A percentile compares a stretch with the other conserved stretches of the same genome.
Conservation (phyloP, 2,329 filamentous ascomycete genomes). For the Fusarium torulosum region DNA sequence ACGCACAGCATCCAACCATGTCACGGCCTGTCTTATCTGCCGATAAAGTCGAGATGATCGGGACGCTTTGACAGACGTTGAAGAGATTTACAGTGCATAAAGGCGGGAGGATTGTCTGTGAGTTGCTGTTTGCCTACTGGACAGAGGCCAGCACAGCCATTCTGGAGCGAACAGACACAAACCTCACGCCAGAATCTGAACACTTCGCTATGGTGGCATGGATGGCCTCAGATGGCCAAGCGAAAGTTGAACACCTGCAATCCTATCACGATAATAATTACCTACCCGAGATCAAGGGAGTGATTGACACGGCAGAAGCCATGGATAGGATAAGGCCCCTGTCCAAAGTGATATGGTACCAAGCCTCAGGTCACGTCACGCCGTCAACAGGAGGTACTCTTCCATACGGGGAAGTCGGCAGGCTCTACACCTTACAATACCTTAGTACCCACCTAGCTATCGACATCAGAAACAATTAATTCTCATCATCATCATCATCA, state of each 20-base stretch:
- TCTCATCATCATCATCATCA: slow-evolving; percentile 14
- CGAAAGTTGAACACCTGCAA: neutral
- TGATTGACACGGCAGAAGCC: slow-evolving; percentile 3
- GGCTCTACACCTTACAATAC: neutral
- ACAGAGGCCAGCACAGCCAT: slow-evolving; percentile 6
- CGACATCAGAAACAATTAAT: neutral
- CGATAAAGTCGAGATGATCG: slow-evolving; percentile 27
- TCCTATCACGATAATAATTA: neutral
- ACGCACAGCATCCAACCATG: slow-evolving; percentile 21
- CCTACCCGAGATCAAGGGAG: neutral
- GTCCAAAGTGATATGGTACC: neutral
- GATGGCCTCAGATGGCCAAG: slow-evolving; percentile 5
- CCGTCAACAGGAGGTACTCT: neutral
- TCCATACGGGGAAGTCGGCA: neutral
- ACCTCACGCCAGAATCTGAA: neutral
- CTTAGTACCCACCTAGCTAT: neutral
- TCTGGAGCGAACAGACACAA: slow-evolving; percentile 7
- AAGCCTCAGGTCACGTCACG: neutral
- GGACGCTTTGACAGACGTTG: slow-evolving; percentile 33
- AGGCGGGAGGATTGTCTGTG: slow-evolving; percentile 12
- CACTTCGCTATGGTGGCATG: neutral
- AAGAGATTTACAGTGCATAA: slow-evolving; percentile 19
- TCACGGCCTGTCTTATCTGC: neutral
- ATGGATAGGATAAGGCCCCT: neutral
- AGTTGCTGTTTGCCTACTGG: slow-evolving; percentile 4